phyloP scores from a whole-genome alignment of 176 grass and related monocot species.

The Coix lacrymajobi region DNA sequence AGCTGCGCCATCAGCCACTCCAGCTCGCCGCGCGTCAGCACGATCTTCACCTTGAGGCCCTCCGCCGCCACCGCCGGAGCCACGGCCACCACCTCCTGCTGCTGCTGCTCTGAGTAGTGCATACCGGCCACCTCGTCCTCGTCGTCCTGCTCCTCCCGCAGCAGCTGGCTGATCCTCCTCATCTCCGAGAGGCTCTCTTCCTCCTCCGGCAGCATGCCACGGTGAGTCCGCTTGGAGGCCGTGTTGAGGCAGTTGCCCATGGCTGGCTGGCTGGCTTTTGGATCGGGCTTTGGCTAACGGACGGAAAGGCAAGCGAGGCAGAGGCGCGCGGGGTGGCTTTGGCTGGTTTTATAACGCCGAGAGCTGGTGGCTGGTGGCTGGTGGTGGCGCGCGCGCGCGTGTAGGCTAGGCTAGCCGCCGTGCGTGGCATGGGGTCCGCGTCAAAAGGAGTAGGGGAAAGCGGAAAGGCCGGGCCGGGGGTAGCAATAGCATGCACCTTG shows the following conservation, averaged over 20 bases:
- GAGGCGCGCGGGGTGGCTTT: too few species aligned
- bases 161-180: slow-evolving; percentile 17
- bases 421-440: background rate
- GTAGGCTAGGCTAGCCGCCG: background rate
- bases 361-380: background rate
- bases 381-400: background rate
- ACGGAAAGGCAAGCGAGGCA: background rate
- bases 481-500: background rate
- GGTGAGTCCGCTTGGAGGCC: background rate
- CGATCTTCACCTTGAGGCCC: slow-evolving; percentile 58
- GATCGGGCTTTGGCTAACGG: background rate
- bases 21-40: slow-evolving; percentile 64
- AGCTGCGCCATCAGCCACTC: slow-evolving; percentile 77
- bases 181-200: background rate
- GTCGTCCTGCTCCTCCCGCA: background rate
- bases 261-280: background rate
- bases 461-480: background rate
- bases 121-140: too few species aligned
- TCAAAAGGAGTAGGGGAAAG: background rate
- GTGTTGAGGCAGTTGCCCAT: slow-evolving; percentile 55
- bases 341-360: background rate
- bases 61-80: background rate
- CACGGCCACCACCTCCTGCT: background rate
- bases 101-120: too few species aligned
- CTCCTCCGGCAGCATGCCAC: background rate